Evolutionary conservation across 345 rosid genomes (phyloP), one percentile per base, ranked within the genome.

Genomic region (Dovyalis caffra): DNA sequence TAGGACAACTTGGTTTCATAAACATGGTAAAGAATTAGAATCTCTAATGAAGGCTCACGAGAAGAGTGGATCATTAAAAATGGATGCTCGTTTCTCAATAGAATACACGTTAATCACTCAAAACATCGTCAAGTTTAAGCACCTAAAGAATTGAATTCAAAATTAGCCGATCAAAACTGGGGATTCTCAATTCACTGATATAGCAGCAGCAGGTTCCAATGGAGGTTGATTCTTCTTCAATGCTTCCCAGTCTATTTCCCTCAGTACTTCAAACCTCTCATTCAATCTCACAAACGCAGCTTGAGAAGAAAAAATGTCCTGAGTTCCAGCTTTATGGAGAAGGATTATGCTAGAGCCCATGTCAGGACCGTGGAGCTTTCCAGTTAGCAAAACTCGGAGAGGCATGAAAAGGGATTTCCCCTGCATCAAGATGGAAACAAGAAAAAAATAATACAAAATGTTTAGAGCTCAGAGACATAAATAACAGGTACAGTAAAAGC

Each of bases 401-500:
- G 97, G 97, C 99, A 91, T 89, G 88, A 91, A 95, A 65, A 95
- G 94, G 26, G 97, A 88, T 75, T 91, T 95, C 31, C 97, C 97
- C 97, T 94, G 86, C 68, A 81, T 45, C 57, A 69, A 47, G 12
- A 45, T 69, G 45, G 31, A n/a, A n/a, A n/a, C n/a, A n/a, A n/a
- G 34, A 73, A 69, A 21, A 33, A 60, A 33, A 7, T 4, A 28
- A 15, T 51, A 15, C n/a, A 8, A 47, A 35, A 6, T 1, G 40
- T 2, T 28, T 8, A 60, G 63, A 47, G 29, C 49, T 40, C 16
- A 65, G 26, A 23, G 38, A 26, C 75, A 43, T 35, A 61, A 29
- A 49, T 31, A 64, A 3, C 6, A 73, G 8, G 2, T 1, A 9
- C 33, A 21, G 15, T 18, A 20, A 45, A 70, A 56, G 2, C 31